Conservation (phyloP, 2,329 filamentous ascomycete genomes). For the Thielaviopsis euricoi region DNA sequence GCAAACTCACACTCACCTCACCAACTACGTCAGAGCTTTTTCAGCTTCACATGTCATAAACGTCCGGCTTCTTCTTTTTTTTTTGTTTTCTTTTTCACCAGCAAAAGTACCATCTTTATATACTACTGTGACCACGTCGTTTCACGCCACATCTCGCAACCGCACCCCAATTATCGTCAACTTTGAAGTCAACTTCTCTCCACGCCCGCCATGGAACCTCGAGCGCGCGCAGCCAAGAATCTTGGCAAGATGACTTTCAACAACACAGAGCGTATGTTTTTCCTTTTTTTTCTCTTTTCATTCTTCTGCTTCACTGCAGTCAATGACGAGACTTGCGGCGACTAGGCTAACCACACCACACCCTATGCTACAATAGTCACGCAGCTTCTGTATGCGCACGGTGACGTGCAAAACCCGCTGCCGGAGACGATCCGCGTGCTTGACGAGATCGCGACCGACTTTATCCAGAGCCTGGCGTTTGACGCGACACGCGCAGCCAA, state of each 20-base stretch:
- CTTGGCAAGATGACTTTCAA: slow-evolving; percentile 71
- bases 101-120: too few relatives aligned
- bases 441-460: slow-evolving; percentile 92
- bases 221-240: slow-evolving; percentile 62
- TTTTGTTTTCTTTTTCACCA: neutral
- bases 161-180: neutral
- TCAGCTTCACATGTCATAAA: neutral
- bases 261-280: slow-evolving; percentile 47
- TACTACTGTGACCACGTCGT: neutral
- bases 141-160: neutral
- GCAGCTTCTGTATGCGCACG: slow-evolving; percentile 62
- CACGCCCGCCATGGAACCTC: slow-evolving; percentile 47
- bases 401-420: slow-evolving; percentile 62
- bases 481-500: slow-evolving; percentile 72
- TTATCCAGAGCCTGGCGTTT: slow-evolving; percentile 86
- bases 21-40: slow-evolving; percentile 2
- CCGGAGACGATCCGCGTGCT: slow-evolving; percentile 72
- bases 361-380: too few relatives aligned
- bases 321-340: neutral
- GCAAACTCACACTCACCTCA: neutral
- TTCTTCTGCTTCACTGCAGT: neutral
- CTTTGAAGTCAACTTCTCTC: neutral
- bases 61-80: neutral
- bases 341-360: neutral
- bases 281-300: neutral